A percentile compares a stretch with the other conserved stretches of the same genome.
Evolutionary conservation across 2,329 filamentous ascomycete genomes (phyloP).

Genomic region (Neoascochyta sp.): DNA sequence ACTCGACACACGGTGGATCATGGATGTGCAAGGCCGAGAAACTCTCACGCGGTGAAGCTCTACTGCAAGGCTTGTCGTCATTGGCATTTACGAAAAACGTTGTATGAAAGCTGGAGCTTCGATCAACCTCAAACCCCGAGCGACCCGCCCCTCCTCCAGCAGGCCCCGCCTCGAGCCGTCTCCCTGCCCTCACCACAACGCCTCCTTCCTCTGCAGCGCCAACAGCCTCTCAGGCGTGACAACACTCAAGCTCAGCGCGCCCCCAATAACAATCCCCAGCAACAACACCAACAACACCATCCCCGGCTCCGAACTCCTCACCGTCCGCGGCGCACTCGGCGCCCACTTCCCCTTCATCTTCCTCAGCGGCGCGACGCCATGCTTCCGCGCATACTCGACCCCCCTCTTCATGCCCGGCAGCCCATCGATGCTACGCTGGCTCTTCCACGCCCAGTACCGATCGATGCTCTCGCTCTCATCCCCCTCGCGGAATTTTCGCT

Average conservation of each 20-base stretch:
- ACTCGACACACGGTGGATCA: too few relatives aligned
- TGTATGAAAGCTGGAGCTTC: too few relatives aligned
- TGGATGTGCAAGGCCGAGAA: too few relatives aligned
- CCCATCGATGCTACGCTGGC: constrained; percentile 43
- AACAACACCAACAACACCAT: constrained; percentile 26
- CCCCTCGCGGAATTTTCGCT: constrained; percentile 33
- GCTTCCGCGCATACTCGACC: constrained; percentile 32
- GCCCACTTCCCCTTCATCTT: constrained; percentile 43
- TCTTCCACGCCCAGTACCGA: constrained; percentile 46
- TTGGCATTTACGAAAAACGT: too few relatives aligned
- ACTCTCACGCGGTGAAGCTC: too few relatives aligned
- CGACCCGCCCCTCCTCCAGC: too few relatives aligned
- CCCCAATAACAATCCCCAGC: constrained; percentile 31
- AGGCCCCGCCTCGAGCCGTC: too few relatives aligned
- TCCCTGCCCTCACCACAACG: constrained; percentile 14
- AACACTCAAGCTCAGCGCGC: constrained; percentile 19
- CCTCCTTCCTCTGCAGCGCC: constrained; percentile 20
- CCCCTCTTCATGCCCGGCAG: constrained; percentile 44
- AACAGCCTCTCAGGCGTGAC: constrained; percentile 22
- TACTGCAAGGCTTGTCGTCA: too few relatives aligned
- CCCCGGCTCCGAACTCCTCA: constrained; percentile 7
- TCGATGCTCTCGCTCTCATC: constrained; percentile 43
- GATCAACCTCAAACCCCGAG: too few relatives aligned
- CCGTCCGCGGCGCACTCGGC: constrained; percentile 14
- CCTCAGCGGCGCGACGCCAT: constrained; percentile 40